Evolutionary conservation across 2,329 filamentous ascomycete genomes (phyloP).

Genomic region (Pseudogymnoascus verrucosus): DNA sequence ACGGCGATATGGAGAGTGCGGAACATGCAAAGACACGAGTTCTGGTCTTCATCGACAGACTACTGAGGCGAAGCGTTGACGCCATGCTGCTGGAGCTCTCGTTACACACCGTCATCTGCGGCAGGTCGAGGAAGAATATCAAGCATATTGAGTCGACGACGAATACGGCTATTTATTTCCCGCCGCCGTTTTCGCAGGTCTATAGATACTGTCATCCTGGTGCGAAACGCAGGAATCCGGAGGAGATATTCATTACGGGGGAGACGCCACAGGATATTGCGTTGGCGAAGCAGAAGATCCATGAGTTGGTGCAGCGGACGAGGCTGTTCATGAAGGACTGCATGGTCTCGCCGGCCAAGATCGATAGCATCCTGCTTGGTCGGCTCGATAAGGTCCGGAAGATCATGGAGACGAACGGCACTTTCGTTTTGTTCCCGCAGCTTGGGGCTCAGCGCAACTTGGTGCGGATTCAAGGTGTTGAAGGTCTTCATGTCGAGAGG

Average conservation of each 20-base stretch:
- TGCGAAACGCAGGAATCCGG: slow-evolving; percentile 71
- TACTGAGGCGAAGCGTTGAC: slow-evolving; percentile 70
- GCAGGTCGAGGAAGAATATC: slow-evolving; percentile 92
- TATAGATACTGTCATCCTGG: slow-evolving; percentile 84
- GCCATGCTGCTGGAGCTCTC: slow-evolving; percentile 75
- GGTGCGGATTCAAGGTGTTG: slow-evolving; percentile 84
- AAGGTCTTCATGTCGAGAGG: slow-evolving; percentile 88
- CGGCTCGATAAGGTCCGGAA: slow-evolving; percentile 94
- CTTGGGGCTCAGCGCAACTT: slow-evolving; percentile 77
- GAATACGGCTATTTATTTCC: slow-evolving; percentile 96
- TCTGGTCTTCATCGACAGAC: slow-evolving; percentile 92
- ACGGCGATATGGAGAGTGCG: slow-evolving; percentile 87
- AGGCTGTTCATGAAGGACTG: slow-evolving; percentile 90
- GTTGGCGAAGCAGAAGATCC: slow-evolving; percentile 82
- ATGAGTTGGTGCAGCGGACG: slow-evolving; percentile 72
- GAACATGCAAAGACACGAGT: slow-evolving; percentile 96
- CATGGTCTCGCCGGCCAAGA: slow-evolving; percentile 80
- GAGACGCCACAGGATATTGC: slow-evolving; percentile 77
- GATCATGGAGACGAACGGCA: slow-evolving; percentile 94
- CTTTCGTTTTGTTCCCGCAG: slow-evolving; percentile 85
- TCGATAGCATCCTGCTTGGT: slow-evolving; percentile 86
- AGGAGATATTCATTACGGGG: slow-evolving; percentile 93
- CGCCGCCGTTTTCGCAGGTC: slow-evolving; percentile 83
- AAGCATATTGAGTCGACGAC: slow-evolving; percentile 95
- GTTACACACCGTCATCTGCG: slow-evolving; percentile 86